Evolutionary conservation across 148 eudicot species (phyloP).

Genomic region (Pouteria glomerata): DNA sequence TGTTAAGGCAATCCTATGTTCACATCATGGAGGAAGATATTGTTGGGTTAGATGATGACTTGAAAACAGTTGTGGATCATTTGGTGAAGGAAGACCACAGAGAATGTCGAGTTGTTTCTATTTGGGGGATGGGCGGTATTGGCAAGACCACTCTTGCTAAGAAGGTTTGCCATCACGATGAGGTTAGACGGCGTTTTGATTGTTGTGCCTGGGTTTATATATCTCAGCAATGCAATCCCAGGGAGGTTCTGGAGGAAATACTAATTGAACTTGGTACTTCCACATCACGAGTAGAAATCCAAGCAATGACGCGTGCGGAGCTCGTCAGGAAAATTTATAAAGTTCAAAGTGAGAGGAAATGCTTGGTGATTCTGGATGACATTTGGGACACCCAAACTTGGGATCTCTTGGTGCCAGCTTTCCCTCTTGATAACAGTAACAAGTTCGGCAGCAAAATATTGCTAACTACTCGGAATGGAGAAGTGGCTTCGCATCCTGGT

Average conservation of each 20-base stretch:
- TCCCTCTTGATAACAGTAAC: neutral
- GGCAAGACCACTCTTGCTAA: too few species aligned
- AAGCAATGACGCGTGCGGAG: neutral
- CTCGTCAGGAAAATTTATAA: neutral
- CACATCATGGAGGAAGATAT: too few species aligned
- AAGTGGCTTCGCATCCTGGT: too few species aligned
- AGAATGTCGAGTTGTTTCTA: neutral
- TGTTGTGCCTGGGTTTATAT: too few species aligned
- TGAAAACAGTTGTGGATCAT: too few species aligned
- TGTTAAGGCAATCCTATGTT: neutral
- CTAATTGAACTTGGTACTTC: neutral
- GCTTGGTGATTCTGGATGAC: too few species aligned
- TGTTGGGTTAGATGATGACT: too few species aligned
- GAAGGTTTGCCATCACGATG: too few species aligned
- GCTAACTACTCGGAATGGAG: too few species aligned
- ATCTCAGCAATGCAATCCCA: neutral
- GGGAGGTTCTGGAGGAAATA: neutral
- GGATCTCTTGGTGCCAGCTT: constrained; percentile 25
- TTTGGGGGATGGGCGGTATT: too few species aligned
- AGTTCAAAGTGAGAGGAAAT: constrained; percentile 16
- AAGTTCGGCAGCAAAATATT: too few species aligned
- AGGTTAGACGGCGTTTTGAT: neutral
- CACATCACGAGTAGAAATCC: neutral
- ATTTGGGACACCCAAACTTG: constrained; percentile 27
- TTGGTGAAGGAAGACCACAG: too few species aligned